Conservation (phyloP, 2,329 filamentous ascomycete species). For the Fusarium temperatum region DNA sequence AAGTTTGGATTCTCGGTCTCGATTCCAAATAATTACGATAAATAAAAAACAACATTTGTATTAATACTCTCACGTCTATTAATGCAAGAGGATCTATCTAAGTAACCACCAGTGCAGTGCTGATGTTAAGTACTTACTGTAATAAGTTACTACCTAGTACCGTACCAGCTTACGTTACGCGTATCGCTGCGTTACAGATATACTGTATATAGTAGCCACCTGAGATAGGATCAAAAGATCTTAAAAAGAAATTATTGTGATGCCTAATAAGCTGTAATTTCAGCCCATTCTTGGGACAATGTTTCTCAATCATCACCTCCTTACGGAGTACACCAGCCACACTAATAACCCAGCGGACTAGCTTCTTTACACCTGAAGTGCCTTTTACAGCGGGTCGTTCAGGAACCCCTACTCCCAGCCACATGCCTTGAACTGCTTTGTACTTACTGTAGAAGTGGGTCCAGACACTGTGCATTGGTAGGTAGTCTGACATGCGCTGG, state of each 20-base stretch:
- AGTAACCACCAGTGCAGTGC: too few species aligned
- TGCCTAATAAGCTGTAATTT: slow-evolving; percentile 17
- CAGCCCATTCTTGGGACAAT: background rate
- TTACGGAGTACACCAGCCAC: slow-evolving; percentile 33
- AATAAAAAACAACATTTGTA: too few species aligned
- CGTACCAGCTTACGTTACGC: background rate
- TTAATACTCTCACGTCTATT: too few species aligned
- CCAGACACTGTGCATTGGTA: slow-evolving; percentile 33
- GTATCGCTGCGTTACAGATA: background rate
- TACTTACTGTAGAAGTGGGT: slow-evolving; percentile 2
- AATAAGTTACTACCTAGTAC: too few species aligned
- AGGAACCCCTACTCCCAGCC: slow-evolving; percentile 38
- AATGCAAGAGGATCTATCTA: too few species aligned
- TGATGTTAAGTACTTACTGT: too few species aligned
- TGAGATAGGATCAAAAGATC: background rate
- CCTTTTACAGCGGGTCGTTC: slow-evolving; percentile 26
- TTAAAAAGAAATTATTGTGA: background rate
- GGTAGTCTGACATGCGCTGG: slow-evolving; percentile 29
- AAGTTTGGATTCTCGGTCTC: too few species aligned
- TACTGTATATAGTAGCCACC: background rate
- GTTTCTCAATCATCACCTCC: background rate
- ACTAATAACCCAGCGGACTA: slow-evolving; percentile 9
- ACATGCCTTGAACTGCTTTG: slow-evolving; percentile 15
- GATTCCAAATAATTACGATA: too few species aligned
- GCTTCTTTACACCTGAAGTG: slow-evolving; percentile 5